phyloP scores from a whole-genome alignment of 306 rosid genomes.

The Hippophae tibetana region DNA sequence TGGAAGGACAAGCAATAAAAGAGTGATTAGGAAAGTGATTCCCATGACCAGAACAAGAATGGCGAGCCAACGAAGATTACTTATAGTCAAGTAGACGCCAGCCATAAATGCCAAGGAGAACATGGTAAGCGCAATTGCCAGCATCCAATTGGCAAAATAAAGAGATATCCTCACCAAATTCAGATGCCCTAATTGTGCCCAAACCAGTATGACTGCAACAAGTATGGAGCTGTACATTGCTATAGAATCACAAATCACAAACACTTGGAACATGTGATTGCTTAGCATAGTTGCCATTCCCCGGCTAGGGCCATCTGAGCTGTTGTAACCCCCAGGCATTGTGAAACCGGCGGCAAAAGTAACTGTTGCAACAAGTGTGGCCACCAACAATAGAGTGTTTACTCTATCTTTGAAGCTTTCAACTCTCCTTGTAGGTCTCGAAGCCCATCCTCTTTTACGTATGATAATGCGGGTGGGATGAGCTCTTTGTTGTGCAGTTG shows the following conservation, averaged over 20 bases:
- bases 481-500: not conserved
- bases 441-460: too few relatives aligned
- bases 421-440: not conserved
- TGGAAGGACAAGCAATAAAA: too few relatives aligned
- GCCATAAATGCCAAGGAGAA: constrained; percentile 25
- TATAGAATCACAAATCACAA: constrained; percentile 19
- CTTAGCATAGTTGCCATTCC: constrained; percentile 10
- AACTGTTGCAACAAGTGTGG: constrained; percentile 21
- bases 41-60: constrained; percentile 1
- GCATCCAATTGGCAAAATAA: constrained; percentile 5
- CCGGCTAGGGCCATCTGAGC: not conserved
- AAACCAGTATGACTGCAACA: constrained; percentile 22
- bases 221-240: constrained; percentile 21
- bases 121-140: constrained; percentile 20
- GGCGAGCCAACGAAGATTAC: constrained; percentile 19
- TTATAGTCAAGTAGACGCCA: constrained; percentile 18
- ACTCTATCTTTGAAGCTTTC: not conserved
- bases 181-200: constrained; percentile 21
- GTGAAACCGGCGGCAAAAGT: constrained; percentile 31
- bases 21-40: too few relatives aligned
- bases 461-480: not conserved
- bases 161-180: not conserved
- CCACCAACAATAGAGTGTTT: constrained; percentile 16
- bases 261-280: constrained; percentile 4
- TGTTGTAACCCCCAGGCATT: not conserved